Percentiles rank a stretch among this genome's conserved stretches.
phyloP scores from a whole-genome alignment of 192 early-diverging fungal genomes.

The Podochytrium sp. region DNA sequence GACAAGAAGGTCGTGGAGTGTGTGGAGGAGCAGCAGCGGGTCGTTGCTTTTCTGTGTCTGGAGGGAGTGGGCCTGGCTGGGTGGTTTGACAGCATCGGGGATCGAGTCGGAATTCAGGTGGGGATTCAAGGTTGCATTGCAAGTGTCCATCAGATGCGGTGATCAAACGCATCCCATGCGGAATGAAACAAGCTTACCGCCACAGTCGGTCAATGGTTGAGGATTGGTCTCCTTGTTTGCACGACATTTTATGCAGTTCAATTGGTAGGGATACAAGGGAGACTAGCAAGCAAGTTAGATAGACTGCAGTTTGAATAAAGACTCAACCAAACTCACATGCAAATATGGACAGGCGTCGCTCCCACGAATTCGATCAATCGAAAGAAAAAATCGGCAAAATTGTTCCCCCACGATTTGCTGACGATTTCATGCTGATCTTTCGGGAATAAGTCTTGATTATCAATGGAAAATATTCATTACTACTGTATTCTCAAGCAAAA shows the following conservation, averaged over 20 bases:
- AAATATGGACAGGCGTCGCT: no score
- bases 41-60: neutral
- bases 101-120: no score
- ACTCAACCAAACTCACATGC: no score
- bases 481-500: neutral
- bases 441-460: no score
- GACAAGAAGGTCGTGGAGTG: conserved; percentile 3
- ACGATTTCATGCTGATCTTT: neutral
- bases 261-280: no score
- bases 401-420: neutral
- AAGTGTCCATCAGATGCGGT: neutral
- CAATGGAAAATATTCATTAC: no score
- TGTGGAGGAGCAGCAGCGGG: conserved; percentile 16
- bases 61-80: conserved; percentile 13
- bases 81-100: no score
- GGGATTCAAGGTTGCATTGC: neutral
- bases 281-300: no score
- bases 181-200: neutral
- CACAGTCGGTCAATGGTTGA: conserved; percentile 15
- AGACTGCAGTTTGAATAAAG: no score
- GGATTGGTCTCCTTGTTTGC: no score
- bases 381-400: neutral
- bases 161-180: neutral
- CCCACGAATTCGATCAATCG: neutral
- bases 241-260: no score